A percentile compares a stretch with the other conserved stretches of the same genome.
These are phyloP conservation scores for Macrolepiota albuminosa DNA, from an alignment of 768 basidiomycete genomes.

Conservation along the genomic window DNA sequence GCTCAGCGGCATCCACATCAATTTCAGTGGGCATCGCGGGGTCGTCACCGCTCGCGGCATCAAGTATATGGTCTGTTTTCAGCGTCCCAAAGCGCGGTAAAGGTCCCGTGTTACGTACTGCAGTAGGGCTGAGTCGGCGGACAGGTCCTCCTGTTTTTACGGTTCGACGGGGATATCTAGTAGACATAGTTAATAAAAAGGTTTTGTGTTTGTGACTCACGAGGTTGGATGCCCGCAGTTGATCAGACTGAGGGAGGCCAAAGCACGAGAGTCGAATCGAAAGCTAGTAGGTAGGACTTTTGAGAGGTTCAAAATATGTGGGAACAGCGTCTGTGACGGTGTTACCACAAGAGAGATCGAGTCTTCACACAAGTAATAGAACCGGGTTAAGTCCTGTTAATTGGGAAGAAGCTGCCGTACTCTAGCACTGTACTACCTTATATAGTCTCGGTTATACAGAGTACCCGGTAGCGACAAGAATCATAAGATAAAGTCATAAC, in stretches of 20 bases:
- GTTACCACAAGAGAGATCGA: too few species aligned
- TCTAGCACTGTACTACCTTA: too few species aligned
- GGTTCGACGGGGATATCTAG: not conserved
- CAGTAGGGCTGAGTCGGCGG: not conserved
- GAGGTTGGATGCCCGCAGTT: not conserved
- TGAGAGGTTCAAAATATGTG: slow-evolving; percentile 1
- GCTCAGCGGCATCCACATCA: not conserved
- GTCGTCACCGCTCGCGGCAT: not conserved
- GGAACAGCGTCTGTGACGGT: too few species aligned
- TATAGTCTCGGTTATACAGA: too few species aligned
- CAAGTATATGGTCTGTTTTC: too few species aligned
- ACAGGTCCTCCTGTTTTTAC: not conserved
- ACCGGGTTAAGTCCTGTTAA: too few species aligned
- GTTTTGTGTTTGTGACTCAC: not conserved
- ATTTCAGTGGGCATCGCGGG: not conserved
- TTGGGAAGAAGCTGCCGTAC: too few species aligned
- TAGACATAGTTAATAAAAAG: not conserved
- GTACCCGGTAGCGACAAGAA: too few species aligned
- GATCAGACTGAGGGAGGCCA: not conserved
- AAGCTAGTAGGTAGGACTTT: slow-evolving; percentile 4
- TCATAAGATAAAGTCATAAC: too few species aligned
- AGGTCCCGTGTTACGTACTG: not conserved
- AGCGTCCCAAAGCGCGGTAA: not conserved
- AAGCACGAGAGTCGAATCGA: not conserved
- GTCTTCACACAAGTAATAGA: too few species aligned